Evolutionary conservation across 441 rosid genomes (phyloP).

Genomic region (Bocquillonia castaneifolia): DNA sequence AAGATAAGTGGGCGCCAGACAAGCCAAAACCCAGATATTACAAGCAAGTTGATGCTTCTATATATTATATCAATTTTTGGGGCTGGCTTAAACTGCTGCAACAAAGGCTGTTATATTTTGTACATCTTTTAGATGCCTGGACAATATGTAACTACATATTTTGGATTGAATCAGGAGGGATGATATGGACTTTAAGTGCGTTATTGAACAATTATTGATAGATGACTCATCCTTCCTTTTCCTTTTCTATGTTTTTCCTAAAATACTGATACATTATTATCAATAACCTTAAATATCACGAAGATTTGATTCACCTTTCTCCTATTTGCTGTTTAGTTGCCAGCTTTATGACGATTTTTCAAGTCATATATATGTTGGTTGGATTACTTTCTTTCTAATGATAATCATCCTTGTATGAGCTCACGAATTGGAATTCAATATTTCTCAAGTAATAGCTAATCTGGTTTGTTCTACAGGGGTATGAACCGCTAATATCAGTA

Average conservation of each 20-base stretch:
- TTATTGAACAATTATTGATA: no score
- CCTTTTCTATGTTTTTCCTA: no score
- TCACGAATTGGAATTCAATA: background rate
- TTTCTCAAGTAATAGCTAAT: background rate
- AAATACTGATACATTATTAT: no score
- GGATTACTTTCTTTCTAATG: background rate
- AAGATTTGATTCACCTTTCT: background rate
- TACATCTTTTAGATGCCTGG: no score
- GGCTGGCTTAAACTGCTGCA: no score
- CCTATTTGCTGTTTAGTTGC: background rate
- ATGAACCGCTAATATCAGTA: slow-evolving; percentile 56
- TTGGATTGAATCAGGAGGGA: no score
- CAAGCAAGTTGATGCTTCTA: background rate
- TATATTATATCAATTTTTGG: background rate
- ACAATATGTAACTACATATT: no score
- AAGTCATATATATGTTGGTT: background rate
- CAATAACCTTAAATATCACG: background rate
- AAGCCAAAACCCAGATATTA: background rate
- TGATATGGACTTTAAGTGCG: no score
- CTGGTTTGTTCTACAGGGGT: slow-evolving; percentile 43
- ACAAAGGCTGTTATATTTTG: no score
- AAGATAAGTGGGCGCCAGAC: slow-evolving; percentile 1
- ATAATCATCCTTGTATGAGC: background rate
- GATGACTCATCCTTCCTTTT: no score
- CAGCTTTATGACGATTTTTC: background rate